A percentile compares a stretch with the other conserved stretches of the same genome.
phyloP scores from a whole-genome alignment of 768 basidiomycete species.

The Agrocybe chaxingu region DNA sequence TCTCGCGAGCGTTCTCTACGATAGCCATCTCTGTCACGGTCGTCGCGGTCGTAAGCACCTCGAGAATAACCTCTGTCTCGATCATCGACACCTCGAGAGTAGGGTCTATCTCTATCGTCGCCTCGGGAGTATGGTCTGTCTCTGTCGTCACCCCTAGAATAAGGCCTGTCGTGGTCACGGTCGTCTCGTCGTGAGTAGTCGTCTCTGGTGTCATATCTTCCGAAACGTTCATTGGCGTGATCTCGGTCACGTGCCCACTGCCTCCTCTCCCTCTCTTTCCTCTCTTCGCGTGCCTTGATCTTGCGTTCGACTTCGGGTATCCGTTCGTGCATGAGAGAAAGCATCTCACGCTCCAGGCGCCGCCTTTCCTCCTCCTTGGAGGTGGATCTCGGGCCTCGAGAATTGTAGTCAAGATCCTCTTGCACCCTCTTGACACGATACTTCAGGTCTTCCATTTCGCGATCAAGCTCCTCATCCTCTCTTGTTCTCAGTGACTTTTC shows the following conservation, averaged over 20 bases:
- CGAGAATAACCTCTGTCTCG: slow-evolving; percentile 14
- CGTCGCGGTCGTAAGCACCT: slow-evolving; percentile 25
- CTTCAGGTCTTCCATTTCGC: slow-evolving; percentile 83
- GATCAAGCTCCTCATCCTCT: slow-evolving; percentile 89
- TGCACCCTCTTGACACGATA: slow-evolving; percentile 84
- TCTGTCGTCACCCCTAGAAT: slow-evolving; percentile 35
- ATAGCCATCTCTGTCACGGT: slow-evolving; percentile 26
- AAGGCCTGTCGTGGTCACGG: slow-evolving; percentile 39
- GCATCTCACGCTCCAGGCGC: slow-evolving; percentile 82
- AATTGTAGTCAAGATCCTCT: slow-evolving; percentile 88
- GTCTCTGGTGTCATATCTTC: slow-evolving; percentile 57
- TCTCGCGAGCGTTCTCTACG: slow-evolving; percentile 28
- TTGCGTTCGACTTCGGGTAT: slow-evolving; percentile 88
- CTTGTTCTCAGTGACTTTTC: slow-evolving; percentile 56
- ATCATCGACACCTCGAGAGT: slow-evolving; percentile 18
- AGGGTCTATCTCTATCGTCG: slow-evolving; percentile 28
- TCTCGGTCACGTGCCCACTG: slow-evolving; percentile 81
- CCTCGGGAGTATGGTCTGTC: slow-evolving; percentile 55
- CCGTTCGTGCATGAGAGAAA: slow-evolving; percentile 84
- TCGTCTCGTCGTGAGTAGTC: slow-evolving; percentile 43
- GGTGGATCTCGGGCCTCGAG: slow-evolving; percentile 65
- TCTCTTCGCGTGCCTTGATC: slow-evolving; percentile 74
- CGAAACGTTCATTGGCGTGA: slow-evolving; percentile 77
- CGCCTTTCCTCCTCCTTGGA: slow-evolving; percentile 85
- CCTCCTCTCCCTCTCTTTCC: slow-evolving; percentile 73